Evolutionary conservation across 352 stramenopile species (phyloP), one percentile per base, ranked within the genome.

Genomic region (Globisporangium alternatum): DNA sequence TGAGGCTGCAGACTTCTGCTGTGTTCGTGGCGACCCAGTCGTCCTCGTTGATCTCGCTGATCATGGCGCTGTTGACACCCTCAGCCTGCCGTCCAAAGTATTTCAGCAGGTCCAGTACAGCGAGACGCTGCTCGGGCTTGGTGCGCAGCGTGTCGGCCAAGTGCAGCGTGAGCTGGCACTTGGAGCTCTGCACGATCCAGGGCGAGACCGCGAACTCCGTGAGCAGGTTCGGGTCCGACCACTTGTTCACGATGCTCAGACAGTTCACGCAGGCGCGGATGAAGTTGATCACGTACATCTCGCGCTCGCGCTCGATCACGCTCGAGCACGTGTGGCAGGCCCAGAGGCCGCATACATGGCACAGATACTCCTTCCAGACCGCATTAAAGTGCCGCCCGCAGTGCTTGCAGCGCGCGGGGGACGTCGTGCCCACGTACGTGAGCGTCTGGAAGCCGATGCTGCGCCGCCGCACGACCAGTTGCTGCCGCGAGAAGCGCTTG

Each of bases 241-340:
- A 71, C 64, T 86, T 83, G 75, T 81, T 84, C 60, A 74, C 13
- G 65, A 77, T 78, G 25, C 68, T 68, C 37, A 74, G 65, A 56
- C 78, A 86, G 22, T 60, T 52, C 37, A 70, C 62, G 66, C 78
- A 86, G 39, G 68, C 71, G 58, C 75, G 78, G 28, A 86, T 66
- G 56, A 81, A 86, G 37, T 71, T 68, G 28, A 86, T 71, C 15
- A 60, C 61, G 31, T 79, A 60, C 43, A 76, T 65, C 48, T 82
- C 71, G 0, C 74, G 78, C 39, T 86, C 78, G 15, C 78, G 69
- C 55, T 86, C 78, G n/a, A 83, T 64, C 22, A 86, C 78, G 17
- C 64, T 74, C 35, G 78, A 86, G 59, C 75, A 86, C n/a, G 74
- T 61, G n/a, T 79, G 69, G 43, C 78, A 86, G 5, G 83, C 67